Base-by-base conservation (phyloP, 176 grass and related monocot species). In the Ensete glaucum region DNA sequence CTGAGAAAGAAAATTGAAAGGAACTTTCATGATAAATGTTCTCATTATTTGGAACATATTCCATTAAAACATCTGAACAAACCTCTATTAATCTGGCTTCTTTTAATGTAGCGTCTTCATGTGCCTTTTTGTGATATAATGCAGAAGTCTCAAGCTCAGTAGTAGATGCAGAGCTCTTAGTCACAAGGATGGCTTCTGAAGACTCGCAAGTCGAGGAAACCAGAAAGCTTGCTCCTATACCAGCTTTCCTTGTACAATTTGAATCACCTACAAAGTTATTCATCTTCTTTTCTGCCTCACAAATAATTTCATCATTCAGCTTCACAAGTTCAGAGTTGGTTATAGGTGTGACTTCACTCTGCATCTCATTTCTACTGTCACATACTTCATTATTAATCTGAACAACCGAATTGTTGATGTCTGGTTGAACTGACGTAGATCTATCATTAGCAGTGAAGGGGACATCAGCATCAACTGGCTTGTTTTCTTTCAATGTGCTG, bases 71-170 rank as follows among this genome's bases (percentile, higher is more conserved):
- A 65, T 70, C 6, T 79, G 79, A 50, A 75, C 51, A 73, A 77
- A 98, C 96, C 90, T 94, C 96, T 91, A 95, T 91, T 69, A 89
- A 73, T 43, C 62, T 69, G 22, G 96, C 91, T 81, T 81, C 88
- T 78, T 83, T 80, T 34, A 99, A 77, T 72, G 91, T 85, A 73
- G 84, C 82, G 85, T 99, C 91, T 81, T 99, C 88, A 26, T 79
- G 23, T 70, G 87, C 86, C 79, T 91, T 91, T 20, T 87, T 84
- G 63, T 64, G 60, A 53, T 59, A 53, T 81, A 77, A 17, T 1
- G 34, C 81, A 75, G 73, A 83, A 79, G 81, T 81, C 19, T 73
- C 43, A 60, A 85, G 71, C n/a, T 79, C 65, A 60, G 67, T 9
- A 17, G 68, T 84, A 69, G 78, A 75, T 11, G 22, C 55, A 27